Conservation (phyloP, 352 stramenopile genomes). For the Pythium rishiriense region DNA sequence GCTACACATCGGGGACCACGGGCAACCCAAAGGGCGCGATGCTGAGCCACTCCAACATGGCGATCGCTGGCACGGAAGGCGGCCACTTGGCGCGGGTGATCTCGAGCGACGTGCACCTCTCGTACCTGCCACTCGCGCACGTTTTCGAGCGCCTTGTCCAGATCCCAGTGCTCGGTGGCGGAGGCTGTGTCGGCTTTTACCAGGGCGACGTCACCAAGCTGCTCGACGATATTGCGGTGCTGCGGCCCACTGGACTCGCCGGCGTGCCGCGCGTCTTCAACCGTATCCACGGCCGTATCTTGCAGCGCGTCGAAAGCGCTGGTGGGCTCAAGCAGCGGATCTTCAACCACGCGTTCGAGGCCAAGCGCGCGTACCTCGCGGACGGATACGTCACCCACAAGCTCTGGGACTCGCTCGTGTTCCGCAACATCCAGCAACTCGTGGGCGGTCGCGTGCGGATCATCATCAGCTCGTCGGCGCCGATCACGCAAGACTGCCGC, state of each 20-base stretch:
- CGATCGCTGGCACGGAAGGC: constrained; percentile 14
- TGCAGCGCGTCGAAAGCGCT: constrained; percentile 57
- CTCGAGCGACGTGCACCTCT: constrained; percentile 89
- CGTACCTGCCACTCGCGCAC: constrained; percentile 96
- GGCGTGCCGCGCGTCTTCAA: constrained; percentile 96
- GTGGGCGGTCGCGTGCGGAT: constrained; percentile 89
- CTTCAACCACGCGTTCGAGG: constrained; percentile 62
- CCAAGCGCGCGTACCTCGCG: constrained; percentile 54
- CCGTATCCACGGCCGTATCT: constrained; percentile 96
- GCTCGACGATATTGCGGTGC: constrained; percentile 93
- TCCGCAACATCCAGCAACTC: constrained; percentile 92
- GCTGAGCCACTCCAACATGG: constrained; percentile 88
- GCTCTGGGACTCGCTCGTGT: constrained; percentile 96
- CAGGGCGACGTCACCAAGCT: constrained; percentile 90
- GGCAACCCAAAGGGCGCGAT: constrained; percentile 96
- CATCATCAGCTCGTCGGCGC: constrained; percentile 96
- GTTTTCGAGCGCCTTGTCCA: constrained; percentile 93
- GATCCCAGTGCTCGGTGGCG: constrained; percentile 69
- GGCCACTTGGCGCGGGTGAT: background rate
- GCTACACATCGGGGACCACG: constrained; percentile 96
- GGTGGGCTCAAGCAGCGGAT: constrained; percentile 65
- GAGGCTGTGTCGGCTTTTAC: constrained; percentile 73
- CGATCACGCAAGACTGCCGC: constrained; percentile 92
- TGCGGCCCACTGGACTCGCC: constrained; percentile 92
- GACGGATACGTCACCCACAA: constrained; percentile 64